These are phyloP conservation scores for Yamadazyma triangularis DNA, from an alignment of 1,139 yeast species.

Conservation along the genomic window DNA sequence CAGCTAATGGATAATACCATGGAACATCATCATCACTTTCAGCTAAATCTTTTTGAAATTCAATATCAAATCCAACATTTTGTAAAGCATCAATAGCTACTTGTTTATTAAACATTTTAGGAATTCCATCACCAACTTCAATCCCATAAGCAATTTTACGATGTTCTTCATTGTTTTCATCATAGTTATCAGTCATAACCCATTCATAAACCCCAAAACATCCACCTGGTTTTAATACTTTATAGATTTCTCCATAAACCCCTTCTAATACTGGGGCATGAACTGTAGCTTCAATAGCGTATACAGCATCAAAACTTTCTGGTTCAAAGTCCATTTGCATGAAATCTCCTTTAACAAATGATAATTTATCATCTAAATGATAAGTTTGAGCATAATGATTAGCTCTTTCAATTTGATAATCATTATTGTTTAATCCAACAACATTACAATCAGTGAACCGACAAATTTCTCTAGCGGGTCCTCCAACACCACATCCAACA, in stretches of 20 bases:
- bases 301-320: constrained; percentile 89
- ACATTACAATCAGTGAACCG: constrained; percentile 85
- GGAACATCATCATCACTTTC: constrained; percentile 81
- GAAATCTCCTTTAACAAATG: constrained; percentile 95
- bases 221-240: constrained; percentile 94
- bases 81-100: constrained; percentile 87
- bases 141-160: constrained; percentile 95
- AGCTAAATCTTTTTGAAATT: constrained; percentile 77
- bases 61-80: constrained; percentile 83
- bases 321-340: constrained; percentile 98
- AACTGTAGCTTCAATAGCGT: constrained; percentile 97
- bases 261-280: constrained; percentile 98
- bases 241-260: constrained; percentile 91
- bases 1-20: constrained; percentile 97
- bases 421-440: constrained; percentile 94
- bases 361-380: constrained; percentile 66
- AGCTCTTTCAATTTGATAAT: constrained; percentile 94
- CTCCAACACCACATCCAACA: constrained; percentile 99
- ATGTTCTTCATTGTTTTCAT: constrained; percentile 82
- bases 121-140: constrained; percentile 98
- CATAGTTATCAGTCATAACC: constrained; percentile 96
- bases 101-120: constrained; percentile 84
- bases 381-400: constrained; percentile 68
- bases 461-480: constrained; percentile 95
- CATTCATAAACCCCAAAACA: constrained; percentile 97